These are phyloP conservation scores for Tanacetum coccineum DNA, from an alignment of 129 eudicot species.

Conservation along the genomic window DNA sequence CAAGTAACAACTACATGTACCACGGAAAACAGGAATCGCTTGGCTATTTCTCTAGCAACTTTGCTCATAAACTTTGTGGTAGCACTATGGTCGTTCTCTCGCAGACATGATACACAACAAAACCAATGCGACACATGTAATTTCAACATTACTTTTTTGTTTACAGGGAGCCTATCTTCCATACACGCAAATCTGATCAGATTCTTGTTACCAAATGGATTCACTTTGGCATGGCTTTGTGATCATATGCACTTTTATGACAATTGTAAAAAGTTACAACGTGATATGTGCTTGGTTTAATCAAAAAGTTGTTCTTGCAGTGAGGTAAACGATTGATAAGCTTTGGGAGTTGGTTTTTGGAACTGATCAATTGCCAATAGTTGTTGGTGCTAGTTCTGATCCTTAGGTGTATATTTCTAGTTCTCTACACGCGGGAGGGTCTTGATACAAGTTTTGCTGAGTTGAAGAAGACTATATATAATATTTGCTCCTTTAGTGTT, in stretches of 20 bases:
- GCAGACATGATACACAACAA: neutral
- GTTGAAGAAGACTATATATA: too few species aligned
- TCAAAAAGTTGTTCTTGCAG: neutral
- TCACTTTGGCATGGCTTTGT: conserved; percentile 6
- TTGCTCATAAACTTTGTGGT: neutral
- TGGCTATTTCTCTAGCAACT: neutral
- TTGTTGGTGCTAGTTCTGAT: too few species aligned
- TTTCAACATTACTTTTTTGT: neutral
- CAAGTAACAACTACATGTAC: neutral
- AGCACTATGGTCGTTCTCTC: neutral
- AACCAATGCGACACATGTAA: too few species aligned
- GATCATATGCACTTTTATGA: neutral
- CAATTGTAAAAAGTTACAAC: neutral
- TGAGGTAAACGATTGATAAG: neutral
- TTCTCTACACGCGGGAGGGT: too few species aligned
- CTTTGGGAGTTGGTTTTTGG: neutral
- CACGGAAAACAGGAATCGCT: neutral
- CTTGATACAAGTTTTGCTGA: too few species aligned
- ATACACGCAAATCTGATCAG: neutral
- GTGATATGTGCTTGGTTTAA: neutral
- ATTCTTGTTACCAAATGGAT: conserved; percentile 18
- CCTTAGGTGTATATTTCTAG: too few species aligned
- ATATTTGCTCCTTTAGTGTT: too few species aligned
- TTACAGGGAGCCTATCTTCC: conserved; percentile 1
- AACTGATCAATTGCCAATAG: too few species aligned